These are phyloP conservation scores for Candida sakaeoensis DNA, from an alignment of 805 yeast species.

Conservation along the genomic window DNA sequence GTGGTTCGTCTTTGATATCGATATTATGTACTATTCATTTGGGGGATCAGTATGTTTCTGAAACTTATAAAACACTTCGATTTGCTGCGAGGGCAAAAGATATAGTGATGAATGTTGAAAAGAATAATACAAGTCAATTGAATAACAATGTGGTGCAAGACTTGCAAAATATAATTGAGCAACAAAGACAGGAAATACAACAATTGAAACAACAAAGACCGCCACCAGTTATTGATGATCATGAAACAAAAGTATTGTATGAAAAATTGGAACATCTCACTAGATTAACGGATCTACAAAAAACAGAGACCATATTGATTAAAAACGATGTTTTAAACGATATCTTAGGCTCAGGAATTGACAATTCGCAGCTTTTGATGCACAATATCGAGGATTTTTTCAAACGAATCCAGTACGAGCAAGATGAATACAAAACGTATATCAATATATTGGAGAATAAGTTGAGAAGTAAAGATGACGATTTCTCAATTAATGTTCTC, in stretches of 20 bases:
- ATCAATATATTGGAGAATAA: constrained; percentile 57
- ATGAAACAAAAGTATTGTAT: constrained; percentile 62
- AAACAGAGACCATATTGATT: constrained; percentile 52
- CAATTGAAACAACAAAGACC: constrained; percentile 21
- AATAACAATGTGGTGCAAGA: constrained; percentile 48
- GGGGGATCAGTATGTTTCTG: constrained; percentile 58
- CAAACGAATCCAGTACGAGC: constrained; percentile 45
- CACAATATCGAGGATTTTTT: constrained; percentile 47
- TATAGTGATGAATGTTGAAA: constrained; percentile 64
- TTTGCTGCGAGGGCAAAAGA: constrained; percentile 94
- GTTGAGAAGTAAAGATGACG: constrained; percentile 30
- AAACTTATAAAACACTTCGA: constrained; percentile 80
- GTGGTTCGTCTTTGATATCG: constrained; percentile 80
- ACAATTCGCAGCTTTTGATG: constrained; percentile 40
- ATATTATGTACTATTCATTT: constrained; percentile 85
- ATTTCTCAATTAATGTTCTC: constrained; percentile 29
- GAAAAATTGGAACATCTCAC: constrained; percentile 69
- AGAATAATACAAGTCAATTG: constrained; percentile 36
- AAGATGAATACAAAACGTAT: constrained; percentile 58
- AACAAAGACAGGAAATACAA: constrained; percentile 52
- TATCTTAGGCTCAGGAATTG: constrained; percentile 45
- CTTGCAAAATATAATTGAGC: constrained; percentile 57
- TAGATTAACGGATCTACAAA: constrained; percentile 58
- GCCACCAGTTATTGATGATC: neutral
- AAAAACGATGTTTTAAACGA: constrained; percentile 60